phyloP scores from a whole-genome alignment of 2,329 filamentous ascomycete genomes.

The Bipolaris oryzae region DNA sequence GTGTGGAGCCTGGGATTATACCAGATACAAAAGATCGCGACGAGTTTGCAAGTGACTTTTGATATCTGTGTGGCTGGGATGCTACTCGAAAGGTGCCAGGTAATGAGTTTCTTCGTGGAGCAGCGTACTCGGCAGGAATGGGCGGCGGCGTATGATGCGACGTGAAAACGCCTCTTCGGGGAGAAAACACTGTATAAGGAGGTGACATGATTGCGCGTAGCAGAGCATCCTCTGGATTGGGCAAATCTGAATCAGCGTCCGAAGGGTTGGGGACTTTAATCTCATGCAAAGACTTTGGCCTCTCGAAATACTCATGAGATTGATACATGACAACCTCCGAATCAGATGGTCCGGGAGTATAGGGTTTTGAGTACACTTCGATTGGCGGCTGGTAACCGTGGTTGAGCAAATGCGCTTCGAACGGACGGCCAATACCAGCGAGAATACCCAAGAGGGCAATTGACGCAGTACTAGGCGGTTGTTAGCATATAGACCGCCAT shows the following conservation, averaged over 20 bases:
- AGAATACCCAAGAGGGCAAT: conserved; percentile 43
- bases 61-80: conserved; percentile 22
- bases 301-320: neutral
- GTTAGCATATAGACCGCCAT: conserved; percentile 1
- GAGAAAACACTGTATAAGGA: neutral
- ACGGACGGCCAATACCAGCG: conserved; percentile 42
- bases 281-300: no score
- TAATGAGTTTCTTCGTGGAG: conserved; percentile 20
- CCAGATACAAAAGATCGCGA: conserved; percentile 28
- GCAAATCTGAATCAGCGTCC: neutral
- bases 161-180: conserved; percentile 31
- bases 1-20: conserved; percentile 26
- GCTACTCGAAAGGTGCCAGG: conserved; percentile 15
- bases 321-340: neutral
- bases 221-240: neutral
- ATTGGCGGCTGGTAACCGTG: conserved; percentile 26
- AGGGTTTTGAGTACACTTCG: conserved; percentile 20
- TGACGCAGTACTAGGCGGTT: conserved; percentile 35
- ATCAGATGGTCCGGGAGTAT: conserved; percentile 19
- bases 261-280: neutral
- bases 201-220: neutral
- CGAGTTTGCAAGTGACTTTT: conserved; percentile 20
- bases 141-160: conserved; percentile 38
- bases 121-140: conserved; percentile 31
- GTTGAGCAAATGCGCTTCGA: conserved; percentile 46